Evolutionary conservation across 2,329 filamentous ascomycete genomes (phyloP).

Genomic region (Nemania abortiva): DNA sequence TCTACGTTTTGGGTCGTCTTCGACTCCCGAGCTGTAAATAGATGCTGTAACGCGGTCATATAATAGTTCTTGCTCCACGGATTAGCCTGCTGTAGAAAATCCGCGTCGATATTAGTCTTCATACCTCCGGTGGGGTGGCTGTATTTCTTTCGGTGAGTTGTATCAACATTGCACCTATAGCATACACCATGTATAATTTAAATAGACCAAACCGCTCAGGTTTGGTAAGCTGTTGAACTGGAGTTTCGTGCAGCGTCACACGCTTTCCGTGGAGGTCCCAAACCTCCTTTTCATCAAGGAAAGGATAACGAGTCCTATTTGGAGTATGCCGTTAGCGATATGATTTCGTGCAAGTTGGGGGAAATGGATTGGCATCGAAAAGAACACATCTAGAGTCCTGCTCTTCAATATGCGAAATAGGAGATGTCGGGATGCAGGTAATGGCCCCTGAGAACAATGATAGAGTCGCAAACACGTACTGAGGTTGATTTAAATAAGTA

Average conservation of each 20-base stretch:
- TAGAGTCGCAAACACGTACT: conserved; percentile 43
- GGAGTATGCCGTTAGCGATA: conserved; percentile 20
- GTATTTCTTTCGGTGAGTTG: conserved; percentile 61
- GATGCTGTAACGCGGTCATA: conserved; percentile 61
- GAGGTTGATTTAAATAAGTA: conserved; percentile 60
- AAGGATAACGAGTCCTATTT: conserved; percentile 59
- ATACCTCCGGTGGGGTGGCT: conserved; percentile 55
- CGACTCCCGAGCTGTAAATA: conserved; percentile 61
- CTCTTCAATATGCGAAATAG: not conserved
- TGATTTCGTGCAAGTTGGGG: not conserved
- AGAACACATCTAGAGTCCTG: not conserved
- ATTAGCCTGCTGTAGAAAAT: conserved; percentile 30
- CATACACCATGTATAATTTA: conserved; percentile 65
- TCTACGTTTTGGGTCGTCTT: conserved; percentile 64
- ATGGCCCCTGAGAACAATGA: not conserved
- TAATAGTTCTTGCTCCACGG: conserved; percentile 58
- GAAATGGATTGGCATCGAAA: not conserved
- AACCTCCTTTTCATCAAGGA: conserved; percentile 60
- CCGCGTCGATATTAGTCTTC: not conserved
- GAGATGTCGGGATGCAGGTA: not conserved
- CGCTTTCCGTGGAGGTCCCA: conserved; percentile 59
- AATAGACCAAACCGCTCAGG: conserved; percentile 59
- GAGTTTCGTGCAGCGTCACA: conserved; percentile 52
- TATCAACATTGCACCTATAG: conserved; percentile 63
- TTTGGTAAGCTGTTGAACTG: conserved; percentile 52